These are phyloP conservation scores for Fistulinella cinereoalba DNA, from an alignment of 1,284 basidiomycete genomes.

Conservation along the genomic window DNA sequence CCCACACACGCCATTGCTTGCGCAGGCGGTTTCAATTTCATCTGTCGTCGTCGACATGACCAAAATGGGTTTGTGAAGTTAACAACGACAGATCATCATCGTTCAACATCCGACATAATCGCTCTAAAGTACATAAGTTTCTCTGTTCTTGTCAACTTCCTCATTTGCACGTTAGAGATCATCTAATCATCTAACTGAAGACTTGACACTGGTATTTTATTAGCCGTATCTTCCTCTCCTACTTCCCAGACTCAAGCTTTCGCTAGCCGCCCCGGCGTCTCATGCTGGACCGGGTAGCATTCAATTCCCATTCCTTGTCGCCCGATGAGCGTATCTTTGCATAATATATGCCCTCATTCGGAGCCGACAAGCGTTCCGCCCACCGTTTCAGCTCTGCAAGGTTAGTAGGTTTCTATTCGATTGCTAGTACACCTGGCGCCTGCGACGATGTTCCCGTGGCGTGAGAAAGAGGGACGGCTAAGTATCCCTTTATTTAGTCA, in stretches of 20 bases:
- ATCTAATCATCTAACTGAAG: background rate
- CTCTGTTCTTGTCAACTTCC: background rate
- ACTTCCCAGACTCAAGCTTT: slow-evolving; percentile 7
- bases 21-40: slow-evolving; percentile 5
- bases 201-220: background rate
- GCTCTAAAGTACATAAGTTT: background rate
- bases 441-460: background rate
- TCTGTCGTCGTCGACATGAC: slow-evolving; percentile 6
- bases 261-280: slow-evolving; percentile 5
- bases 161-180: background rate
- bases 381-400: background rate
- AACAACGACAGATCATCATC: slow-evolving; percentile 4
- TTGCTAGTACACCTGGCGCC: background rate
- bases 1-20: background rate
- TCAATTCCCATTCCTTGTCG: background rate
- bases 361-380: background rate
- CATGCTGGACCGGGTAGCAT: slow-evolving; percentile 2
- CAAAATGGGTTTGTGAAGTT: slow-evolving; percentile 5
- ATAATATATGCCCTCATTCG: background rate
- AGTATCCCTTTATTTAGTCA: slow-evolving; percentile 5
- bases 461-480: background rate
- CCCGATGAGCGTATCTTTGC: slow-evolving; percentile 2
- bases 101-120: background rate
- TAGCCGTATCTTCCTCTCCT: background rate
- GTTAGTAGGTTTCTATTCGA: background rate